phyloP scores from a whole-genome alignment of 352 stramenopile species.

The Phytophthora niederhauseri region DNA sequence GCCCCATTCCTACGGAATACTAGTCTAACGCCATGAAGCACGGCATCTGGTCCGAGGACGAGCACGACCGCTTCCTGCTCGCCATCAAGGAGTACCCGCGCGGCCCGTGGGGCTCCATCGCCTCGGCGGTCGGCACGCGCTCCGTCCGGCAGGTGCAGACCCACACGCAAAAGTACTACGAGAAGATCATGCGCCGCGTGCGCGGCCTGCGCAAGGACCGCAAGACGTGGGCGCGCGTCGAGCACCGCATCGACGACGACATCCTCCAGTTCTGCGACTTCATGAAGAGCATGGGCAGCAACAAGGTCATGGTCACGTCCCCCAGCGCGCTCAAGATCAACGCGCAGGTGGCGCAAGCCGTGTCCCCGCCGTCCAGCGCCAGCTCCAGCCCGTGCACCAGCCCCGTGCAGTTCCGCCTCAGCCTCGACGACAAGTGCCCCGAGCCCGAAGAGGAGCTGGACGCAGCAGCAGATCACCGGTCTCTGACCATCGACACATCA shows the following conservation, averaged over 20 bases:
- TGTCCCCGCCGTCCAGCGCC: conserved; percentile 31
- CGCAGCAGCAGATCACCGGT: conserved; percentile 5
- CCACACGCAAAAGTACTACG: conserved; percentile 70
- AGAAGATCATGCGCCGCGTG: conserved; percentile 72
- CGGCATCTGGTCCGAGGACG: conserved; percentile 61
- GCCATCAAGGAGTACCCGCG: conserved; percentile 53
- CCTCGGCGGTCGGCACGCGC: conserved; percentile 47
- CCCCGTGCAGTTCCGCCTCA: conserved; percentile 25
- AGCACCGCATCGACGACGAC: conserved; percentile 67
- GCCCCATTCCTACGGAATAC: conserved; percentile 20
- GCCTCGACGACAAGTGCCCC: conserved; percentile 15
- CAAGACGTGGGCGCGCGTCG: conserved; percentile 50
- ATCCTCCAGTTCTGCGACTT: conserved; percentile 56
- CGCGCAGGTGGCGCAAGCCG: conserved; percentile 3
- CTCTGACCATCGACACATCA: conserved; percentile 8
- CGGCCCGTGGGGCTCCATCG: conserved; percentile 52
- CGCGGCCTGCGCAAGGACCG: conserved; percentile 66
- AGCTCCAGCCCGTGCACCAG: conserved; percentile 36
- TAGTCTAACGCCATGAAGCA: conserved; percentile 31
- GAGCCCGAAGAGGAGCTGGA: conserved; percentile 24
- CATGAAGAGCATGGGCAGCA: conserved; percentile 44
- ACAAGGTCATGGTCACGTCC: conserved; percentile 33
- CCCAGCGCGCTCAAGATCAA: conserved; percentile 20
- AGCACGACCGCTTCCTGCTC: conserved; percentile 63
- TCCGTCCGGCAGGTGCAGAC: conserved; percentile 74